These are phyloP conservation scores for Leccinum arenicola DNA, from an alignment of 768 basidiomycete genomes.

Conservation along the genomic window DNA sequence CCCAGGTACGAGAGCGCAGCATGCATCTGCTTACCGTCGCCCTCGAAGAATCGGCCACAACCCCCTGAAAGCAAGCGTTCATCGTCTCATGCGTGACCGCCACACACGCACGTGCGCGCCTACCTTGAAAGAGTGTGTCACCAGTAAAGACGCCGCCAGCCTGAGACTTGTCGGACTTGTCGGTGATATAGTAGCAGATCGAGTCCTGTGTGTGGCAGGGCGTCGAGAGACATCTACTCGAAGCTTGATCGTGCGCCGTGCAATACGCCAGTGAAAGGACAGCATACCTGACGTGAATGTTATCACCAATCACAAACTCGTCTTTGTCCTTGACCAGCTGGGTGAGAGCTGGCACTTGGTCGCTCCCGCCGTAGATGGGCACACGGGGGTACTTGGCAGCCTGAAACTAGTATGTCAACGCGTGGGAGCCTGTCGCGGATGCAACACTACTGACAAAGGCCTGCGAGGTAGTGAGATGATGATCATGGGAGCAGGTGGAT, in stretches of 20 bases:
- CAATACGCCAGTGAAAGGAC: conserved; percentile 3
- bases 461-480: conserved; percentile 19
- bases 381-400: conserved; percentile 41
- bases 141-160: conserved; percentile 89
- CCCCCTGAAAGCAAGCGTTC: conserved; percentile 48
- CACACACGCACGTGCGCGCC: not conserved
- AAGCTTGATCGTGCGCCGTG: conserved; percentile 6
- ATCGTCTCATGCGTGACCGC: not conserved
- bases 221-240: conserved; percentile 70
- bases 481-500: conserved; percentile 5
- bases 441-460: conserved; percentile 27
- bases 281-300: conserved; percentile 56
- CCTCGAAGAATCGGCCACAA: conserved; percentile 95
- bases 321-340: conserved; percentile 78
- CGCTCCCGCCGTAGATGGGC: conserved; percentile 78
- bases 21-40: conserved; percentile 77
- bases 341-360: conserved; percentile 62
- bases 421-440: not conserved
- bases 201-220: conserved; percentile 97
- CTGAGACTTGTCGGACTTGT: conserved; percentile 41
- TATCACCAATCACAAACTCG: conserved; percentile 69
- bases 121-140: conserved; percentile 78
- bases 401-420: conserved; percentile 27
- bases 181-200: conserved; percentile 82
- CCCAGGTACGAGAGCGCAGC: conserved; percentile 64